Evolutionary conservation across 106 monocot species (phyloP).

Genomic region (Triglochin maritima): DNA sequence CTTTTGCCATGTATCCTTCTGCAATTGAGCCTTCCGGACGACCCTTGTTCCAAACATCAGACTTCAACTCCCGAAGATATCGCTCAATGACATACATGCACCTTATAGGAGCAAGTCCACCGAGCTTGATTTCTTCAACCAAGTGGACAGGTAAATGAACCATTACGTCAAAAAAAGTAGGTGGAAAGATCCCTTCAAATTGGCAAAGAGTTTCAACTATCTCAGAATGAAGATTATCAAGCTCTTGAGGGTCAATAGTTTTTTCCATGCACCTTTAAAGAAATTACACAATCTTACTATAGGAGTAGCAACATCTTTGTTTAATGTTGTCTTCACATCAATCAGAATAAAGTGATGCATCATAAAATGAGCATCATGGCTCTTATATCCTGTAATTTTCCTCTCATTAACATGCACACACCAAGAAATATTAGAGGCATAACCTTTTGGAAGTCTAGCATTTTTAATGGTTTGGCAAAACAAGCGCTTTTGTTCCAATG

Average conservation of each 20-base stretch:
- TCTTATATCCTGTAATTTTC: background rate
- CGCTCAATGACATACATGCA: conserved; percentile 7
- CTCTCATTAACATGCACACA: background rate
- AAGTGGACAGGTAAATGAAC: background rate
- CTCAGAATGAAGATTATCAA: background rate
- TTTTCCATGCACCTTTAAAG: background rate
- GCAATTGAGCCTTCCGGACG: background rate
- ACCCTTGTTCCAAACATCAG: background rate
- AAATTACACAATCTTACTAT: background rate
- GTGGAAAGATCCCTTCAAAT: background rate
- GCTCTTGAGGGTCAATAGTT: no score
- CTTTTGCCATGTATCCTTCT: background rate
- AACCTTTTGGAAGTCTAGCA: background rate
- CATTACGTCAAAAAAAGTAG: background rate
- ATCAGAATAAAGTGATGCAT: conserved; percentile 1
- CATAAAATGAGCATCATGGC: conserved; percentile 4
- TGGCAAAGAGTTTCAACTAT: background rate
- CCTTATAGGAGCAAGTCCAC: background rate
- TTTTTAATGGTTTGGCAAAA: background rate
- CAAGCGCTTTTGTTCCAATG: background rate
- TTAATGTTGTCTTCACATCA: background rate
- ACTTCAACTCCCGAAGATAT: background rate
- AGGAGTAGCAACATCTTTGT: background rate
- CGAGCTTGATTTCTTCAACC: no score
- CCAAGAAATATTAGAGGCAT: background rate